Evolutionary conservation across 2,329 filamentous ascomycete species (phyloP), one percentile per base, ranked within the genome.

Genomic region (Fusarium sp.): DNA sequence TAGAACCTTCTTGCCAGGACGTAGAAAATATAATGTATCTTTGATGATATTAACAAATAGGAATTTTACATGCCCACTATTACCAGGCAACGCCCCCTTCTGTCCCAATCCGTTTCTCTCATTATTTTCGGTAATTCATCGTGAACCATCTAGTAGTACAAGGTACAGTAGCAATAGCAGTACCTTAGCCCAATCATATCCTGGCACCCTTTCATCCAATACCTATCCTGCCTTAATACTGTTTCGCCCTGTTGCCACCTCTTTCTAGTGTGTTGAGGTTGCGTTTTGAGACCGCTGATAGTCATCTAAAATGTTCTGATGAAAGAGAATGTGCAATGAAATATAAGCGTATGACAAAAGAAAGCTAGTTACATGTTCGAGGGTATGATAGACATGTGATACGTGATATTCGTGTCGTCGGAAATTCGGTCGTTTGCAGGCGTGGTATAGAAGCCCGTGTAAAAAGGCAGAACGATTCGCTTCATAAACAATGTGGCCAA

Each of bases 391-490:
- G 61, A 69, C 64, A 62, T 74, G 62, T 51, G 55, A 69, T 70
- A 74, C 70, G 58, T 71, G 43, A 67, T 73, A 64, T 66, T 75
- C 73, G 67, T 74, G 64, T 71, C 67, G 50, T 75, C 58, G 49
- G 62, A 62, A 57, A 57, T 48, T 58, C 49, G 45, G 72, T 74
- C 72, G 57, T 74, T 52, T 57, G 30, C 50, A 49, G 61, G 56
- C 46, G 53, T 67, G 50, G 51, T 60, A 53, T 31, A 49, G 58
- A 49, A 42, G 49, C 46, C 31, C n/a, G 39, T 41, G 48, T 28
- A 43, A 51, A 41, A 46, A 42, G 45, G 49, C 31, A 58, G 49
- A 42, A 52, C 23, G 34, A 41, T 42, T 67, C 57, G 61, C 58
- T 48, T 73, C 58, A 41, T 68, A 42, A 50, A 41, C 49, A 42